phyloP scores from a whole-genome alignment of 2,329 filamentous ascomycete genomes.

The Scedosporium aurantiacum region DNA sequence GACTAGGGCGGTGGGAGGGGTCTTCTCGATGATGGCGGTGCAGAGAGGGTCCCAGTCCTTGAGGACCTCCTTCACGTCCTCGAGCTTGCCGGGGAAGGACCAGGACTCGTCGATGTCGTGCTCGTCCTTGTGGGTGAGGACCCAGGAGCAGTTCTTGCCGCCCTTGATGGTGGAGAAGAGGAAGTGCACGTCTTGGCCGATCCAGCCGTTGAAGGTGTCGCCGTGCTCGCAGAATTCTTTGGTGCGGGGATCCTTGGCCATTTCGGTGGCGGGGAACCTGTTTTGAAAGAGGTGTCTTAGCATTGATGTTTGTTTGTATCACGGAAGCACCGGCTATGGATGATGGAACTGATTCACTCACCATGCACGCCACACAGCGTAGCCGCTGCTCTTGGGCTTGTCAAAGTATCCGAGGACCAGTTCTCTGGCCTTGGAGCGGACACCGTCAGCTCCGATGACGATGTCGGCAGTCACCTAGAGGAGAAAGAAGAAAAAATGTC shows the following conservation, averaged over 20 bases:
- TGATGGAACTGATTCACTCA: conserved; percentile 18
- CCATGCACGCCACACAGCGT: conserved; percentile 43
- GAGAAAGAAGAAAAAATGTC: no score
- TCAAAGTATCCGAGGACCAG: conserved; percentile 40
- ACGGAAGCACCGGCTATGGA: neutral
- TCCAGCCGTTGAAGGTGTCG: conserved; percentile 49
- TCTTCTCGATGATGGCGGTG: conserved; percentile 32
- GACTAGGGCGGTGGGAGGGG: conserved; percentile 24
- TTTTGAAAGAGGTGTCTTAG: neutral
- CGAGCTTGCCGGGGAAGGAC: conserved; percentile 39
- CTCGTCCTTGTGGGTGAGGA: conserved; percentile 42
- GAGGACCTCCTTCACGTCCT: conserved; percentile 38
- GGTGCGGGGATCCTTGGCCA: conserved; percentile 39
- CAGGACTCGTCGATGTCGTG: conserved; percentile 44
- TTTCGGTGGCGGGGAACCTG: conserved; percentile 34
- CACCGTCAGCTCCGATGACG: conserved; percentile 44
- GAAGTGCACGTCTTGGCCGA: conserved; percentile 45
- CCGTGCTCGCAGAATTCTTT: conserved; percentile 39
- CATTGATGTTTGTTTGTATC: neutral
- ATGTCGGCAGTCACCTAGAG: conserved; percentile 31
- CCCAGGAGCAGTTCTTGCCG: conserved; percentile 46
- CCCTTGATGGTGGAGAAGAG: conserved; percentile 46
- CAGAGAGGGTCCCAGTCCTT: conserved; percentile 33
- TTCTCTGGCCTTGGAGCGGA: conserved; percentile 39
- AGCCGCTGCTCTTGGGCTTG: conserved; percentile 37